Evolutionary conservation across 345 rosid species (phyloP), one percentile per base, ranked within the genome.

Genomic region (Turritis glabra): DNA sequence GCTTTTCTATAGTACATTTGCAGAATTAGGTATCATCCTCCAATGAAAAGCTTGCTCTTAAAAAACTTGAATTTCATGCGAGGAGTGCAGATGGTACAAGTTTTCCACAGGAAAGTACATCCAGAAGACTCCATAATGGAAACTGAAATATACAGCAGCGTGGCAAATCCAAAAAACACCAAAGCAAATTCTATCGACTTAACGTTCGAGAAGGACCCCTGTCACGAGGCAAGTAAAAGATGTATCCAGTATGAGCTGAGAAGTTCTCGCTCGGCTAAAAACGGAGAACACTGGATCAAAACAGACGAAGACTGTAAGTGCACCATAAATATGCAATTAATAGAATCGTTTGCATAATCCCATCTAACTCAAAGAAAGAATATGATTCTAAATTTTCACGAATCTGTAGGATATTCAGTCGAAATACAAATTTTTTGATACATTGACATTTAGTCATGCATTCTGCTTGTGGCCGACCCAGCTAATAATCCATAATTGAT

Each of bases 241-340:
- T 78, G 75, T 65, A 81, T 61, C 72, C 82, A 72, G 21, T 56
- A 78, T 67, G 77, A 70, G 44, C 76, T 77, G 58, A 65, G 48
- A 15, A 77, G 76, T 76, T 79, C 64, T 43, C 57, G 62, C 51
- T 74, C 87, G 75, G 75, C 76, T 35, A 80, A 68, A 64, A 80
- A 79, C 41, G 71, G 81, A 61, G 97, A 84, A 83, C 85, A 85
- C 85, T 93, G 97, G 97, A 91, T 93, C 87, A 89, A 86, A 80
- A 88, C 96, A 75, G 97, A 93, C 76, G 89, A 87, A 76, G 90
- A 93, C 73, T 93, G 96, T 91, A 87, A 93, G 98, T 91, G 59
- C 60, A 47, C 46, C 62, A 68, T 46, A 43, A 43, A 48, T 55
- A 56, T 30, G n/a, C 33, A 69, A 48, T 50, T 54, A 60, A 3